Evolutionary conservation across 73 alveolate genomes (phyloP), one percentile per base, ranked within the genome.

Genomic region (Tetrahymena malaccensis): DNA sequence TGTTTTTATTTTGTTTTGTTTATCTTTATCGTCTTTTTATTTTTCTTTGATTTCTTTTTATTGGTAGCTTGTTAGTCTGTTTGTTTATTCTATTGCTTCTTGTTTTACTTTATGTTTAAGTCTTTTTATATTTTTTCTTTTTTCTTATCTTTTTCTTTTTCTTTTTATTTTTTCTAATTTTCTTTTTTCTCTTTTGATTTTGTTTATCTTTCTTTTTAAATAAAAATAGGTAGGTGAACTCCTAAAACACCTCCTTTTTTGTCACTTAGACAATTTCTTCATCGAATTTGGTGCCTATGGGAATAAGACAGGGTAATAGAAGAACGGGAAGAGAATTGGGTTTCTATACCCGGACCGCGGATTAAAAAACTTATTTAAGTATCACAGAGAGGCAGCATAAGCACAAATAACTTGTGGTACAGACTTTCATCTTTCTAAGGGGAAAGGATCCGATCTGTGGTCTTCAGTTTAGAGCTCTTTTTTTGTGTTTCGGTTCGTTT

Each of bases 311-410:
- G 89, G 89, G 89, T 70, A 70, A 70, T 70, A 70, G 37, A 70
- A 70, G 89, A 70, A 70, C 89, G 89, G 89, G 89, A 31, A 70
- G 89, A 70, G 89, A 70, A 70, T 70, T 70, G 89, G 89, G 89
- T 70, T 70, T 70, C 89, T 25, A 70, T 27, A 70, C 89, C 89
- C 89, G 89, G 89, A 70, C 89, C 89, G 89, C 89, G 89, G 89
- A 70, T 70, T 70, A 70, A 70, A 70, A 70, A 70, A 70, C 89
- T 70, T 27, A 70, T 70, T 70, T 70, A 70, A 70, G 37, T 11
- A 70, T 70, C 89, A 70, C 89, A 70, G 17, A 70, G 89, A 27
- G 89, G 89, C 89, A 70, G 89, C 89, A 70, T 70, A 70, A 70
- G 89, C 89, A 70, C 89, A 70, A 70, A 10, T 70, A 25, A 70